phyloP scores from a whole-genome alignment of 768 basidiomycete genomes.

The Epithele typhae region DNA sequence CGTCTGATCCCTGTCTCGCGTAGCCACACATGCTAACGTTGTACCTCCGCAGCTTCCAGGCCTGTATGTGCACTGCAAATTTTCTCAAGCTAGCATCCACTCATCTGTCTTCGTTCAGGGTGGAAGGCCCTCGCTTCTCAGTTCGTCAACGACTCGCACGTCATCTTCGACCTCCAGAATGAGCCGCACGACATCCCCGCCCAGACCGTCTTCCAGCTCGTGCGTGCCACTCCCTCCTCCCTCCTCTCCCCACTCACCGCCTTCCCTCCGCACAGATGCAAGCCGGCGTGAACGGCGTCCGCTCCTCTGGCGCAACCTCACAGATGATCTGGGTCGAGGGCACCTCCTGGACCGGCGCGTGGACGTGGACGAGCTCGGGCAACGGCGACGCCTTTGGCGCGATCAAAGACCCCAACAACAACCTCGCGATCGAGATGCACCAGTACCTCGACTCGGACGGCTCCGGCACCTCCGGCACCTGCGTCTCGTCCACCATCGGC shows the following conservation, averaged over 20 bases:
- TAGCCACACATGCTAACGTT: slow-evolving; percentile 41
- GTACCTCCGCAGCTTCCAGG: slow-evolving; percentile 27
- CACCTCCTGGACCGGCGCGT: slow-evolving; percentile 52
- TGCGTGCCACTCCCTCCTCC: slow-evolving; percentile 22
- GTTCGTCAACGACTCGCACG: slow-evolving; percentile 49
- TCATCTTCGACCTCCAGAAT: slow-evolving; percentile 66
- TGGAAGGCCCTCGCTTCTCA: slow-evolving; percentile 53
- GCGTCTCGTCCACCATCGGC: slow-evolving; percentile 58
- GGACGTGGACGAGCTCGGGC: slow-evolving; percentile 58
- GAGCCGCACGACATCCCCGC: slow-evolving; percentile 61
- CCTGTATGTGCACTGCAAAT: neutral
- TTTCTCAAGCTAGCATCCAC: too few species aligned
- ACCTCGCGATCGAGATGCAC: slow-evolving; percentile 62
- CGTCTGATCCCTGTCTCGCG: slow-evolving; percentile 16
- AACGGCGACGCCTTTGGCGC: slow-evolving; percentile 47
- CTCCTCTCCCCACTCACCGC: slow-evolving; percentile 4
- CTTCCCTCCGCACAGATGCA: slow-evolving; percentile 39
- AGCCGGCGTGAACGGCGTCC: slow-evolving; percentile 63
- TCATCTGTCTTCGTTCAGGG: slow-evolving; percentile 29
- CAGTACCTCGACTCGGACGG: slow-evolving; percentile 67
- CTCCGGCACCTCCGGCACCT: slow-evolving; percentile 48
- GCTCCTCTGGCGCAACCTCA: slow-evolving; percentile 51
- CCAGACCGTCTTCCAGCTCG: slow-evolving; percentile 44
- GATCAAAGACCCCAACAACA: slow-evolving; percentile 58
- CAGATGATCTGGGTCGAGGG: slow-evolving; percentile 39